Percentiles rank a stretch among this genome's conserved stretches.
Evolutionary conservation across 345 rosid species (phyloP).

Genomic region (Eucalyptus caleyi): DNA sequence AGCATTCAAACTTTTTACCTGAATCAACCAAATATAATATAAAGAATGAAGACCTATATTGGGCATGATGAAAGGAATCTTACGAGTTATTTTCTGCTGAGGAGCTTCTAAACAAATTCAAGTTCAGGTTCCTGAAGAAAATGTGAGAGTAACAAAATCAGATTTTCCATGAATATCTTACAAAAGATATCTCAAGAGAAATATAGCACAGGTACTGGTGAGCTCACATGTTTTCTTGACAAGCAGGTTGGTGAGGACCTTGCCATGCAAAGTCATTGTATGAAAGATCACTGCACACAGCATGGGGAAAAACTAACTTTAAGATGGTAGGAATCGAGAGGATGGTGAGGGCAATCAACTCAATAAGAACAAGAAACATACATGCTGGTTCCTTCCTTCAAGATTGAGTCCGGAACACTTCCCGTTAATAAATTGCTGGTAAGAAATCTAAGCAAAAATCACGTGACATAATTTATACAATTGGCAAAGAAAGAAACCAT

Average conservation of each 20-base stretch:
- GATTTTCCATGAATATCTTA: not conserved
- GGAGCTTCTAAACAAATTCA: constrained; percentile 28
- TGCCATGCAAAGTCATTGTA: constrained; percentile 29
- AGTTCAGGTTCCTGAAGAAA: constrained; percentile 16
- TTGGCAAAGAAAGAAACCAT: not conserved
- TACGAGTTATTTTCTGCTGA: constrained; percentile 10
- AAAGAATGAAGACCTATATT: not conserved
- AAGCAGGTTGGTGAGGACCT: constrained; percentile 17
- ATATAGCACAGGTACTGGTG: not conserved
- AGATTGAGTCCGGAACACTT: constrained; percentile 14
- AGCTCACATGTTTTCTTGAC: constrained; percentile 22
- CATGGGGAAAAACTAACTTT: not conserved
- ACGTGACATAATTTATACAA: not conserved
- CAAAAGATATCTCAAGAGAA: not conserved
- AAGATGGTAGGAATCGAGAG: not conserved
- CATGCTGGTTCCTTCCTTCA: constrained; percentile 19
- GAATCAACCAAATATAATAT: not conserved
- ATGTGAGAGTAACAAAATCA: not conserved
- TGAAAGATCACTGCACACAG: constrained; percentile 34
- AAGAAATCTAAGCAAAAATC: constrained; percentile 9
- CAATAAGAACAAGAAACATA: constrained; percentile 1
- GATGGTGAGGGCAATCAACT: not conserved
- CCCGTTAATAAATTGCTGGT: constrained; percentile 24
- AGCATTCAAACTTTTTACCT: not conserved
- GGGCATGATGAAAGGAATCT: not conserved